Base-by-base conservation (phyloP, 257 asterid genomes). In the Petunia secreta region DNA sequence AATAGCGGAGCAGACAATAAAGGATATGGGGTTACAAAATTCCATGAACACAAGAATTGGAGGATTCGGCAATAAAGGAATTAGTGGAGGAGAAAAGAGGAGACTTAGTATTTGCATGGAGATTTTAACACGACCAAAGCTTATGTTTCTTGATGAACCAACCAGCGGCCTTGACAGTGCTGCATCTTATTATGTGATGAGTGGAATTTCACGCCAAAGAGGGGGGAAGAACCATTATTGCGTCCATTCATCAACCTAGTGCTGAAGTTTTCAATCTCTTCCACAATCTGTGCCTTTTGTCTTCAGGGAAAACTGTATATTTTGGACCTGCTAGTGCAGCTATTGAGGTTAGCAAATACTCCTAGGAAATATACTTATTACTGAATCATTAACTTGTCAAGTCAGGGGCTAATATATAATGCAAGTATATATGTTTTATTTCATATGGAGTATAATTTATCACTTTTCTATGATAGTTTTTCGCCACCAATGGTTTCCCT, bases 91-190 rank as follows among this genome's bases (percentile, higher is more conserved):
- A 4, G 85, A 84, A 52, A 58, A 71, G 67, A 71, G 83, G 65
- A 84, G 87, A 69, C 83, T 78, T 0, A 84, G 83, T 53, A 63
- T 84, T 10, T 85, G 87, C 55, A 82, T 82, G 1, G 87, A 85
- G 25, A 34, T 82, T 15, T 38, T 81, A 11, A 85, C 83, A 0
- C 38, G 82, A 3, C 85, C 87, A 3, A 9, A 75, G 2, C 83
- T 85, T 65, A 78, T 84, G 0, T 84, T 84, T 46, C 83, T 84
- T 2, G 87, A 81, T 34, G 87, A 84, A 41, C 87, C 87, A 9
- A 81, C 87, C 8, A 84, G 87, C 1, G 87, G 87, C 3, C 83
- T 84, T 0, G 87, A 84, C 53, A 84, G 87, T 7, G 83, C 87
- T 8, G 85, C 87, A 7, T 85, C 87, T 0, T 84, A 77, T 68